These are phyloP conservation scores for Mycena latifolia DNA, from an alignment of 768 basidiomycete genomes.

Conservation along the genomic window DNA sequence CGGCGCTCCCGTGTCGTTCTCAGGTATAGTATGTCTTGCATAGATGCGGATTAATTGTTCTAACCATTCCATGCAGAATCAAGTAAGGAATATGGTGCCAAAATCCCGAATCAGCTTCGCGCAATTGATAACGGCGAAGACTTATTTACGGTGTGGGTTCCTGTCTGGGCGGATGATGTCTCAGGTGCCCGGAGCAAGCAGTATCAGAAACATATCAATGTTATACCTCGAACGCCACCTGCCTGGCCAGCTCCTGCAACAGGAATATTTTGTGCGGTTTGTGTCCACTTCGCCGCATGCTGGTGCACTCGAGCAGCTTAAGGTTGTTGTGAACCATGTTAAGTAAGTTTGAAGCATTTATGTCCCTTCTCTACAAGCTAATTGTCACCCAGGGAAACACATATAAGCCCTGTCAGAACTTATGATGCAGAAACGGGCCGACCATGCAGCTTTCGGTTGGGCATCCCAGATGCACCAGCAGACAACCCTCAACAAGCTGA, in stretches of 20 bases:
- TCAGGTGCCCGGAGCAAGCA: conserved; percentile 34
- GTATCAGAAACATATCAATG: conserved; percentile 51
- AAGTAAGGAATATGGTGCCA: too few relatives aligned
- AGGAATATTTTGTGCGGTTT: conserved; percentile 46
- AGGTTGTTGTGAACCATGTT: not conserved
- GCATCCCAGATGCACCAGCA: conserved; percentile 18
- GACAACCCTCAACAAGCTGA: conserved; percentile 39
- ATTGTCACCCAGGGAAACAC: not conserved
- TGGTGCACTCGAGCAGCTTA: conserved; percentile 39
- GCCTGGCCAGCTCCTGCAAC: conserved; percentile 44
- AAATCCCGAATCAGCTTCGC: not conserved
- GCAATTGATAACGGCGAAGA: conserved; percentile 16
- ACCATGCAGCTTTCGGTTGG: conserved; percentile 2
- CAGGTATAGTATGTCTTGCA: too few relatives aligned
- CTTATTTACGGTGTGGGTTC: conserved; percentile 42
- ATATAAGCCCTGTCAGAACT: conserved; percentile 2
- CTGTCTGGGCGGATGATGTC: conserved; percentile 21
- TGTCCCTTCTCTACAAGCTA: too few relatives aligned
- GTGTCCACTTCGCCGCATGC: conserved; percentile 49
- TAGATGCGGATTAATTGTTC: too few relatives aligned
- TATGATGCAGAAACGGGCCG: conserved; percentile 7
- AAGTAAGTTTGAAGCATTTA: not conserved
- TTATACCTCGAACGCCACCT: conserved; percentile 49
- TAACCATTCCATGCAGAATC: too few relatives aligned
- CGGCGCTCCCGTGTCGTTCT: too few relatives aligned